Conservation (phyloP, 2,329 filamentous ascomycete species). For the Blumeria graminis region DNA sequence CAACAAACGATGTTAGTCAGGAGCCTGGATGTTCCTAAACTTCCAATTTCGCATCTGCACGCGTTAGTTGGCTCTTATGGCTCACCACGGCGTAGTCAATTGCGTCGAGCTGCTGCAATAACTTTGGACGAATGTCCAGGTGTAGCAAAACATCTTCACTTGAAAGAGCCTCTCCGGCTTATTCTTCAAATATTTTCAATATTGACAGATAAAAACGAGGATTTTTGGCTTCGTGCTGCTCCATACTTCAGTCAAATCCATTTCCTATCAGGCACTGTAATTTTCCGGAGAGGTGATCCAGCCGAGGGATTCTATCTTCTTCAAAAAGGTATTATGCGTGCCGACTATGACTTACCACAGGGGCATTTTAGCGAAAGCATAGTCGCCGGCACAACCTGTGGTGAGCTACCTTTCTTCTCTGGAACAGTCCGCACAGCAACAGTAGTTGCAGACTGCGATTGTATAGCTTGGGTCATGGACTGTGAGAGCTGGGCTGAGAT, state of each 20-base stretch:
- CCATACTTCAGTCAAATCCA: constrained; percentile 51
- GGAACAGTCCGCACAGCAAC: constrained; percentile 74
- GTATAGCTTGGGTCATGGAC: constrained; percentile 62
- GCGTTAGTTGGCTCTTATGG: constrained; percentile 32
- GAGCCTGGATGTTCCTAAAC: constrained; percentile 10
- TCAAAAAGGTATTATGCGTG: constrained; percentile 68
- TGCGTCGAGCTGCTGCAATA: constrained; percentile 53
- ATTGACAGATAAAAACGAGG: constrained; percentile 63
- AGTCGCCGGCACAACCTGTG: constrained; percentile 80
- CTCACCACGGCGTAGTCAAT: constrained; percentile 57
- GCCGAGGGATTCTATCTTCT: constrained; percentile 76
- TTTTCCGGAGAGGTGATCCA: constrained; percentile 56
- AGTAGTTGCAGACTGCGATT: constrained; percentile 59
- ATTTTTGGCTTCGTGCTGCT: constrained; percentile 75
- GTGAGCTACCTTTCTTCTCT: constrained; percentile 88
- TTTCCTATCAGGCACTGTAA: constrained; percentile 40
- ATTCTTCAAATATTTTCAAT: constrained; percentile 92
- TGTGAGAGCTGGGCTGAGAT: constrained; percentile 45
- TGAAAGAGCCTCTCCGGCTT: constrained; percentile 72
- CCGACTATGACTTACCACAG: constrained; percentile 78
- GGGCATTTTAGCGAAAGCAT: constrained; percentile 79
- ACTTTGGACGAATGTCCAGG: constrained; percentile 40
- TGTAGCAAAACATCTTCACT: constrained; percentile 52
- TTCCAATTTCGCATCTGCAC: constrained; percentile 14
- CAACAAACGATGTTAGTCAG: constrained; percentile 18